Evolutionary conservation across 2,329 filamentous ascomycete species (phyloP).

Genomic region (Cytospora paraplurivora): DNA sequence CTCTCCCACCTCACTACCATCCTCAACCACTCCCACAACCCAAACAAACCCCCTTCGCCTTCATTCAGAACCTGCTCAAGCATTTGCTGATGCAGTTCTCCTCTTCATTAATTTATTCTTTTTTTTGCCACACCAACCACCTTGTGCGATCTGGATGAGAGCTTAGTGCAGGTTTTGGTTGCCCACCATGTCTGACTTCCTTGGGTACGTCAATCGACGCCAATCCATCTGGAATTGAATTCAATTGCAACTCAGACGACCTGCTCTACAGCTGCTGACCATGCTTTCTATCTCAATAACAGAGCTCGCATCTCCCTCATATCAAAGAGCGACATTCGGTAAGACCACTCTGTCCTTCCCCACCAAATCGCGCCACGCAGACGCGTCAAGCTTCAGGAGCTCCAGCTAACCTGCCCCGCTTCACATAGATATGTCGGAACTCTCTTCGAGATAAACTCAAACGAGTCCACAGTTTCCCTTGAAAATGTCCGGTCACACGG

Average conservation of each 20-base stretch:
- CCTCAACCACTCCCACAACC: slow-evolving; percentile 1
- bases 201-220: slow-evolving; percentile 50
- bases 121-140: slow-evolving; percentile 1
- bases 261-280: slow-evolving; percentile 37
- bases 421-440: slow-evolving; percentile 85
- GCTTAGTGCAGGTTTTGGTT: slow-evolving; percentile 19
- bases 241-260: not conserved
- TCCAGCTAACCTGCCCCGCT: slow-evolving; percentile 38
- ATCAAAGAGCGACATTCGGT: slow-evolving; percentile 97
- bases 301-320: slow-evolving; percentile 95
- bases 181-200: slow-evolving; percentile 58
- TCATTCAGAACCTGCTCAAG: not conserved
- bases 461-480: slow-evolving; percentile 92
- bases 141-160: slow-evolving; percentile 18
- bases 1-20: not conserved
- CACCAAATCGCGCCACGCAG: slow-evolving; percentile 1
- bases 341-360: slow-evolving; percentile 41
- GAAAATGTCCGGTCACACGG: slow-evolving; percentile 95
- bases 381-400: slow-evolving; percentile 13
- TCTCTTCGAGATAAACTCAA: slow-evolving; percentile 96
- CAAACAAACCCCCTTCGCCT: slow-evolving; percentile 9
- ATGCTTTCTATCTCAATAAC: slow-evolving; percentile 44
- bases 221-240: slow-evolving; percentile 29
- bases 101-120: not conserved
- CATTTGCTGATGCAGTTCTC: slow-evolving; percentile 21